Percentiles rank a stretch among this genome's conserved stretches.
Evolutionary conservation across 2,329 filamentous ascomycete species (phyloP).

Genomic region (Fusarium nelsonii): DNA sequence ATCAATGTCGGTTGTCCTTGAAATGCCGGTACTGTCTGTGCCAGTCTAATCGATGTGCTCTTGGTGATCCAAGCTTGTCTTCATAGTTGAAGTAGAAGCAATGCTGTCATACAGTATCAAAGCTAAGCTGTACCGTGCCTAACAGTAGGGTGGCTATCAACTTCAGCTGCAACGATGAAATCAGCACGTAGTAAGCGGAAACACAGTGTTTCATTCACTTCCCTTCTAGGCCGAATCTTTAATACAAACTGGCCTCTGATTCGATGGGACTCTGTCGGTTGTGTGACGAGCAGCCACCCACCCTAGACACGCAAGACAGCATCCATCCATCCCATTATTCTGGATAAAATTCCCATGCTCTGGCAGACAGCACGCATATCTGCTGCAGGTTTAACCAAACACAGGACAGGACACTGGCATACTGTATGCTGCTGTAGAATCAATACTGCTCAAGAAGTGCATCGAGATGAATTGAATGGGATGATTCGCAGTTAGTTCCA

Average conservation of each 20-base stretch:
- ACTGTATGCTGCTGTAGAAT: not conserved
- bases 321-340: constrained; percentile 14
- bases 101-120: constrained; percentile 10
- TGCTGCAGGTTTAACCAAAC: constrained; percentile 10
- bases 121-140: not conserved
- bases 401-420: not conserved
- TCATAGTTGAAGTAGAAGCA: not conserved
- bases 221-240: constrained; percentile 29
- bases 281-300: constrained; percentile 30
- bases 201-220: constrained; percentile 25
- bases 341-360: constrained; percentile 14
- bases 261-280: constrained; percentile 16
- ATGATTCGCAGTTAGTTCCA: constrained; percentile 18
- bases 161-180: constrained; percentile 5
- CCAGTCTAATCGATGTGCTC: not conserved
- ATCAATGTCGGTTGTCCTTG: not conserved
- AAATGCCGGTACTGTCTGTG: not conserved
- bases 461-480: constrained; percentile 12
- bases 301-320: constrained; percentile 26
- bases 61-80: constrained; percentile 6
- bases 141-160: not conserved
- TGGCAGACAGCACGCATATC: constrained; percentile 7
- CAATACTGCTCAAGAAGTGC: not conserved
- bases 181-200: constrained; percentile 26
- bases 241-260: constrained; percentile 14